Percentiles rank a stretch among this genome's conserved stretches.
Conservation (phyloP, 2,329 filamentous ascomycete genomes). For the Kalmusia sp. region DNA sequence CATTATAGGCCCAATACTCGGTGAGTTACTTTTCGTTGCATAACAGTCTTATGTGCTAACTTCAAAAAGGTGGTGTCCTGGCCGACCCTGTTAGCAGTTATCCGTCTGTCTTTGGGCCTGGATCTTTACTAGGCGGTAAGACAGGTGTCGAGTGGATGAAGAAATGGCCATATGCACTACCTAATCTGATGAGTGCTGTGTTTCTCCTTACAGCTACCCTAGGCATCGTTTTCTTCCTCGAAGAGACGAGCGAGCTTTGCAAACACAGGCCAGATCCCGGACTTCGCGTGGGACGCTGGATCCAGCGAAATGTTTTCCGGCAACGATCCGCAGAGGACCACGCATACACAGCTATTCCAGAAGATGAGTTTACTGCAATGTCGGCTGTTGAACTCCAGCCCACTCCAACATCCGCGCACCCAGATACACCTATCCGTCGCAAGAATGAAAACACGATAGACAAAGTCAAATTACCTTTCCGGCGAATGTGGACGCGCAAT, state of each 20-base stretch:
- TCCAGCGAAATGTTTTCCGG: constrained; percentile 44
- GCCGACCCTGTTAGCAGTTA: constrained; percentile 70
- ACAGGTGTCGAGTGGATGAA: constrained; percentile 69
- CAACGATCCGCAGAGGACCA: constrained; percentile 24
- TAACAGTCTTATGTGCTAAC: constrained; percentile 18
- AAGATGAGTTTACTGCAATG: constrained; percentile 34
- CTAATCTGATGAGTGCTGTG: constrained; percentile 70
- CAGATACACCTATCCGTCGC: constrained; percentile 1
- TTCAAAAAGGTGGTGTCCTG: constrained; percentile 68
- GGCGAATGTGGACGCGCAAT: constrained; percentile 56
- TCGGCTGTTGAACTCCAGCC: constrained; percentile 35
- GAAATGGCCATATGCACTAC: constrained; percentile 72
- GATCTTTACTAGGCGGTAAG: constrained; percentile 62
- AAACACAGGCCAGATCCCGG: constrained; percentile 51
- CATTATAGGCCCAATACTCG: constrained; percentile 52
- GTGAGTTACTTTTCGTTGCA: constrained; percentile 22
- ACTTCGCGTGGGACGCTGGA: constrained; percentile 47
- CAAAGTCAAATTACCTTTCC: constrained; percentile 51
- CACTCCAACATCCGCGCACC: constrained; percentile 32
- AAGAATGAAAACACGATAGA: constrained; percentile 20
- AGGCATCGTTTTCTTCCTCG: constrained; percentile 68
- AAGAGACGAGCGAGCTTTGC: constrained; percentile 61
- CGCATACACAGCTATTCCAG: constrained; percentile 40
- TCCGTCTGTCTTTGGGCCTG: constrained; percentile 68
- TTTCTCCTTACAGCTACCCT: constrained; percentile 65